Conservation (phyloP, 2,329 filamentous ascomycete species). For the Aspergillus tanneri region DNA sequence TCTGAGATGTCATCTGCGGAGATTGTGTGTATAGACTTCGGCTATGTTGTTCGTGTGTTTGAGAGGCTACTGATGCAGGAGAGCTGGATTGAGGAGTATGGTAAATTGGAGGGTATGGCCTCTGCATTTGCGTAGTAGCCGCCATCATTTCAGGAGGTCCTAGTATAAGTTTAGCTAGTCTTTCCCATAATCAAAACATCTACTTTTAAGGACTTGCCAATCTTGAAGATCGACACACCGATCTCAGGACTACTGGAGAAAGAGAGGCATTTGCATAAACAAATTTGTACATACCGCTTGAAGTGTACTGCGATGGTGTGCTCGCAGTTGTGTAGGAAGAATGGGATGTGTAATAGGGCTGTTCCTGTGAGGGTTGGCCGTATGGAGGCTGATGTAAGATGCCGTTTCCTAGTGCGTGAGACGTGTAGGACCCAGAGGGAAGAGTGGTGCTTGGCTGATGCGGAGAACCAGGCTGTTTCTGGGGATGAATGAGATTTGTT, state of each 20-base stretch:
- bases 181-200: too few relatives aligned
- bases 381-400: slow-evolving; percentile 60
- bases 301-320: slow-evolving; percentile 78
- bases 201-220: too few relatives aligned
- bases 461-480: slow-evolving; percentile 58
- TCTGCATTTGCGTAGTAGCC: slow-evolving; percentile 62
- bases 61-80: slow-evolving; percentile 87
- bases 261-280: neutral
- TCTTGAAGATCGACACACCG: too few relatives aligned
- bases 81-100: slow-evolving; percentile 95
- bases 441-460: slow-evolving; percentile 53
- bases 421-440: slow-evolving; percentile 32
- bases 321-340: slow-evolving; percentile 80
- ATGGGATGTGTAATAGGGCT: slow-evolving; percentile 73
- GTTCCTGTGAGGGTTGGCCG: slow-evolving; percentile 66
- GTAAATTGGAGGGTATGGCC: slow-evolving; percentile 85
- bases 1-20: slow-evolving; percentile 75
- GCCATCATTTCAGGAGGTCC: slow-evolving; percentile 72
- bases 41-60: slow-evolving; percentile 80
- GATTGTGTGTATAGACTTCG: slow-evolving; percentile 81
- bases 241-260: slow-evolving; percentile 58
- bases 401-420: slow-evolving; percentile 38
- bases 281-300: slow-evolving; percentile 67
- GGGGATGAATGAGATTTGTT: slow-evolving; percentile 27
- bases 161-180: slow-evolving; percentile 63